Conservation (phyloP, 176 grass and related monocot species). For the Phoenix roebelenii region DNA sequence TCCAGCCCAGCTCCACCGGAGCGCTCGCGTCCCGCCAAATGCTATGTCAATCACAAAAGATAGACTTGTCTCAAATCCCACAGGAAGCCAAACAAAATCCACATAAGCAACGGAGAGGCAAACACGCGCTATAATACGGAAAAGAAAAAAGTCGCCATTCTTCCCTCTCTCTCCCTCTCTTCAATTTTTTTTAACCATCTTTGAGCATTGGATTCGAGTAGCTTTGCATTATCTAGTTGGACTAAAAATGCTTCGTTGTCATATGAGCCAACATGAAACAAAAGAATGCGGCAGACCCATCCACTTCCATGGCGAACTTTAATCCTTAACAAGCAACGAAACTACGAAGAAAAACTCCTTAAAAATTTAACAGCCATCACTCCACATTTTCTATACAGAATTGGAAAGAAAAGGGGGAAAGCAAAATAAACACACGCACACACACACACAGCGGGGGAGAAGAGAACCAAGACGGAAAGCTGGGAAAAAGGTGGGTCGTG, state of each 20-base stretch:
- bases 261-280: background rate
- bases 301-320: background rate
- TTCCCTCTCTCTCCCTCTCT: background rate
- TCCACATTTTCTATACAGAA: too few species aligned
- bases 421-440: too few species aligned
- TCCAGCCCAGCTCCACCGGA: slow-evolving; percentile 4
- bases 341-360: too few species aligned
- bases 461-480: background rate
- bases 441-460: background rate
- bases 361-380: too few species aligned
- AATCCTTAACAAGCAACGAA: too few species aligned
- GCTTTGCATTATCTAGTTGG: background rate
- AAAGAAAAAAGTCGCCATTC: background rate
- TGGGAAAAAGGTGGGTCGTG: background rate
- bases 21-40: slow-evolving; percentile 25
- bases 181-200: background rate
- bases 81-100: background rate
- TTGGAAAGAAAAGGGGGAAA: background rate
- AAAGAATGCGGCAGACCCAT: background rate
- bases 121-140: too few species aligned
- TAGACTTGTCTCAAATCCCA: background rate
- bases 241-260: background rate
- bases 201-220: slow-evolving; percentile 5
- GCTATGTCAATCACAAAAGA: slow-evolving; percentile 6
- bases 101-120: background rate